Base-by-base conservation (phyloP, 257 asterid genomes). In the Przewalskia tangutica region DNA sequence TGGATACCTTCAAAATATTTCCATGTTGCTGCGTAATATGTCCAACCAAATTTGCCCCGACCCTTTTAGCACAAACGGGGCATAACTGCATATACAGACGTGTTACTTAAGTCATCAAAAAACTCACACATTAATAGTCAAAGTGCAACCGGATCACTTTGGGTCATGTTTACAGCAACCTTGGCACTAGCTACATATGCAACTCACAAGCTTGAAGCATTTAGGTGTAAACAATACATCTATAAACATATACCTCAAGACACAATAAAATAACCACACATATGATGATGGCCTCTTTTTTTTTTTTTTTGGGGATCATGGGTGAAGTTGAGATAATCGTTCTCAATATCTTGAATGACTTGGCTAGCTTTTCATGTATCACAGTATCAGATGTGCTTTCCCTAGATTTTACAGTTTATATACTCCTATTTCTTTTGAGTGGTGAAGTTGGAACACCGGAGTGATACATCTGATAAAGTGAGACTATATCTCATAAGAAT, bases 11-110 rank as follows among this genome's bases (percentile, higher is more conserved):
- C 58, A 75, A 23, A 7, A 75, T 50, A 75, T 27, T 75, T 7
- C 80, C 80, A 75, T 75, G 80, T 50, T 75, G 80, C 80, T 75
- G 80, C 7, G 80, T 75, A 50, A 75, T 27, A 75, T 75, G 80
- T 23, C 80, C 80, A 75, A 75, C 80, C 80, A 75, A 27, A 75
- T 75, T 75, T 7, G 11, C 3, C 44, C 80, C 80, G 0, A 7
- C 46, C 63, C 46, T 27, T 75, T 75, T 50, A 20, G 80, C 46
- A 50, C 80, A 75, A 75, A 75, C 16, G 0, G 80, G 80, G 62
- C 80, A 75, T 27, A 75, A 23, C 80, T 75, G 80, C 80, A 75
- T 27, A 2, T 46, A 23, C 8, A 75, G 59, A 48, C 0, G 13
- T 23, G 80, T 50, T 23, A 53, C 50, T 8, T 13, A 12, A 23